Base-by-base conservation (phyloP, 805 yeast species). In the Pichia paraexigua region DNA sequence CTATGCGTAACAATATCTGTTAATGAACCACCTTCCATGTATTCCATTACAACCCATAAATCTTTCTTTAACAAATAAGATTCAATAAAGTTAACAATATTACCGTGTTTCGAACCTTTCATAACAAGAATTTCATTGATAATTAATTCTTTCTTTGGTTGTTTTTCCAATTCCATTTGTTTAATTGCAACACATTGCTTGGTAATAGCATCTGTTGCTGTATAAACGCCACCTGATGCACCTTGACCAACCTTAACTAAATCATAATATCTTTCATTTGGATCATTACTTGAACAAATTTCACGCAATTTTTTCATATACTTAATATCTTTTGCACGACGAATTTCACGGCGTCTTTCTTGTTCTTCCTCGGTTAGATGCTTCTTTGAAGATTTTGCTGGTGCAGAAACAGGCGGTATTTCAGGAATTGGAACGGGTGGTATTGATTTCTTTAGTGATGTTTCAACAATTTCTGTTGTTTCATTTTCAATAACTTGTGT, bases 31-130 rank as follows among this genome's bases (percentile, higher is more conserved):
- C 99, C 99, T 67, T 94, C 97, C 99, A 94, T 94, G 65, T 88
- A 94, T 69, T 94, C 99, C 99, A 94, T 94, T 21, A 94, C 82
- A 11, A 94, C 98, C 99, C 99, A 94, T 50, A 94, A 73, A 59
- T 85, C 90, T 44, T 87, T 87, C 53, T 79, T 82, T 51, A 87
- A 70, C 49, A 87, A 65, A 65, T 83, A 94, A 0, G 96, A 82
- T 63, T 92, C 96, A 54, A 92, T 81, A 65, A 88, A 94, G 67
- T 94, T 94, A 53, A 94, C 99, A 68, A 94, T 94, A 64, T 94
- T 94, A 47, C 81, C 80, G 66, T 94, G 99, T 60, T 79, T 82
- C 49, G 90, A 80, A 25, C 90, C 96, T 64, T 85, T 88, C 98
- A 94, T 94, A 47, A 95, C 99, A 59, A 90, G 71, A 55, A 94